Conservation (phyloP, 2,329 filamentous ascomycete genomes). For the Colletotrichum sp. region DNA sequence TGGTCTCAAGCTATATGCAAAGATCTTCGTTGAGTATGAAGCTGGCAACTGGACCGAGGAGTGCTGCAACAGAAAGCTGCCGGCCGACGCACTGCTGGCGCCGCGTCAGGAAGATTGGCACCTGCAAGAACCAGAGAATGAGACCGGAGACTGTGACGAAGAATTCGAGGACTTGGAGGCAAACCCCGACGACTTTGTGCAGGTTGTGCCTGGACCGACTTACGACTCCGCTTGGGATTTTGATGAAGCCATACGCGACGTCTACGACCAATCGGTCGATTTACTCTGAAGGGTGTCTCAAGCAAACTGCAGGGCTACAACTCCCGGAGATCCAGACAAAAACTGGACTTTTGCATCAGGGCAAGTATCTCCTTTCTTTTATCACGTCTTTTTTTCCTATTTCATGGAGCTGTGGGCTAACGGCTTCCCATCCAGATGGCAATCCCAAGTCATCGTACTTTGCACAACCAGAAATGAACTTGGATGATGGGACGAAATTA, state of each 20-base stretch:
- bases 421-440: not conserved
- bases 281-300: not conserved
- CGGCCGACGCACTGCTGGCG: not conserved
- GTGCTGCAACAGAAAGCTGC: not conserved
- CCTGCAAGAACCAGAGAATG: not conserved
- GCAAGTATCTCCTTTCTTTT: not conserved
- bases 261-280: not conserved
- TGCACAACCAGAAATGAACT: not conserved
- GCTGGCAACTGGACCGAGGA: not conserved
- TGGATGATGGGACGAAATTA: not conserved
- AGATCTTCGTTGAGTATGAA: not conserved
- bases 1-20: not conserved
- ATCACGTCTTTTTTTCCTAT: not conserved
- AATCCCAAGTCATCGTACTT: not conserved
- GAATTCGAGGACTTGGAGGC: not conserved
- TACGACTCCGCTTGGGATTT: not conserved
- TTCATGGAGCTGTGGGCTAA: not conserved
- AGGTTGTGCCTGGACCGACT: not conserved
- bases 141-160: not conserved
- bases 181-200: not conserved
- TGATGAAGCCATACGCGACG: not conserved
- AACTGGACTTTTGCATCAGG: not conserved
- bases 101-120: not conserved
- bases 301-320: not conserved
- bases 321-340: not conserved